Conservation (phyloP, 768 basidiomycete species). For the Amanita molliuscula region DNA sequence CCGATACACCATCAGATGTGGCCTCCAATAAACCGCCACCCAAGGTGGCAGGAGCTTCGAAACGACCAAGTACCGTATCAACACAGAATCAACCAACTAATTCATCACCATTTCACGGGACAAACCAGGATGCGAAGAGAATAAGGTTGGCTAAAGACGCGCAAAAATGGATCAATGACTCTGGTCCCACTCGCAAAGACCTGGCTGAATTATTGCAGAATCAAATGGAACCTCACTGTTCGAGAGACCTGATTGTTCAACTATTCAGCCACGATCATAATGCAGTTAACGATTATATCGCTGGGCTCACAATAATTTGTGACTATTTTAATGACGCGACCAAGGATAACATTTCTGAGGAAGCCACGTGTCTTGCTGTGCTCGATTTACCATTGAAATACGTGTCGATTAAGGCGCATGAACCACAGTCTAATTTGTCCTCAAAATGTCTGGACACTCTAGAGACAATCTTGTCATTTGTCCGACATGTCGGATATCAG, state of each 20-base stretch:
- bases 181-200: constrained; percentile 76
- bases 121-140: constrained; percentile 55
- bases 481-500: constrained; percentile 65
- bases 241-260: constrained; percentile 61
- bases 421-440: constrained; percentile 83
- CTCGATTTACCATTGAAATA: constrained; percentile 92
- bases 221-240: constrained; percentile 85
- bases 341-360: constrained; percentile 47
- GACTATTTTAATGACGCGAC: constrained; percentile 63
- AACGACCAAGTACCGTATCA: constrained; percentile 29
- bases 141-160: constrained; percentile 64
- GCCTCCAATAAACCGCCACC: constrained; percentile 21
- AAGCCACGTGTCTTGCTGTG: constrained; percentile 68
- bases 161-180: constrained; percentile 78
- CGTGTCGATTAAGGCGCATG: constrained; percentile 78
- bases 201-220: constrained; percentile 75
- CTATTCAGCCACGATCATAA: constrained; percentile 96
- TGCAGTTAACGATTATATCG: constrained; percentile 84
- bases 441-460: constrained; percentile 85
- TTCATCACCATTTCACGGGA: constrained; percentile 36
- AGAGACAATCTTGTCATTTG: constrained; percentile 65
- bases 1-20: constrained; percentile 29
- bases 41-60: constrained; percentile 28
- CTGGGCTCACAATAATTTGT: constrained; percentile 61
- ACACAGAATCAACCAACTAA: constrained; percentile 16